A percentile compares a stretch with the other conserved stretches of the same genome.
These are phyloP conservation scores for Cymbopogon flexuosus DNA, from an alignment of 202 grass and related monocot genomes.

Conservation along the genomic window DNA sequence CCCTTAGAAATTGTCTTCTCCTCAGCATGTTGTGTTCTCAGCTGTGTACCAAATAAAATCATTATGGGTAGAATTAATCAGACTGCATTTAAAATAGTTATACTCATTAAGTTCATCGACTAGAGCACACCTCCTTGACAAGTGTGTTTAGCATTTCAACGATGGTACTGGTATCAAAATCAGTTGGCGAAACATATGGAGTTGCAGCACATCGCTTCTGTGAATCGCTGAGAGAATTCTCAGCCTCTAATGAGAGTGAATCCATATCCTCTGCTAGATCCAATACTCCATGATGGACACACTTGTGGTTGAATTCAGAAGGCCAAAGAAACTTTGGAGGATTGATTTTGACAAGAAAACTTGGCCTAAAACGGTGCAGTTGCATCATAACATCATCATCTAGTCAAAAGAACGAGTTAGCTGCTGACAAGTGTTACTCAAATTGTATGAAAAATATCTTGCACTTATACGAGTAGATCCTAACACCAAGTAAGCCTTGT, in stretches of 20 bases:
- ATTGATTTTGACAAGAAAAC: slow-evolving; percentile 55
- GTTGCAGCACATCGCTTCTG: slow-evolving; percentile 35
- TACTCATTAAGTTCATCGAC: slow-evolving; percentile 1
- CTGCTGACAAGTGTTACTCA: not conserved
- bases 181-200: slow-evolving; percentile 63
- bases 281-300: slow-evolving; percentile 33
- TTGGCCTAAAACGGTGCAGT: slow-evolving; percentile 64
- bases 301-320: slow-evolving; percentile 58
- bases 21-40: slow-evolving; percentile 25
- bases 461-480: not conserved
- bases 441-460: not conserved
- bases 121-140: slow-evolving; percentile 60
- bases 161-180: slow-evolving; percentile 48
- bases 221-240: slow-evolving; percentile 31
- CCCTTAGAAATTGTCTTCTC: slow-evolving; percentile 16
- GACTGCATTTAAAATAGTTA: not conserved
- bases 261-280: slow-evolving; percentile 32
- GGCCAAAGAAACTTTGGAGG: slow-evolving; percentile 58
- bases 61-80: slow-evolving; percentile 15
- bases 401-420: slow-evolving; percentile 45
- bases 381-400: slow-evolving; percentile 67
- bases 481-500: not conserved
- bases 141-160: slow-evolving; percentile 41
- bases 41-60: slow-evolving; percentile 30
- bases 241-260: slow-evolving; percentile 39